These are phyloP conservation scores for Cucurbita maxima DNA, from an alignment of 306 rosid genomes.

Conservation along the genomic window DNA sequence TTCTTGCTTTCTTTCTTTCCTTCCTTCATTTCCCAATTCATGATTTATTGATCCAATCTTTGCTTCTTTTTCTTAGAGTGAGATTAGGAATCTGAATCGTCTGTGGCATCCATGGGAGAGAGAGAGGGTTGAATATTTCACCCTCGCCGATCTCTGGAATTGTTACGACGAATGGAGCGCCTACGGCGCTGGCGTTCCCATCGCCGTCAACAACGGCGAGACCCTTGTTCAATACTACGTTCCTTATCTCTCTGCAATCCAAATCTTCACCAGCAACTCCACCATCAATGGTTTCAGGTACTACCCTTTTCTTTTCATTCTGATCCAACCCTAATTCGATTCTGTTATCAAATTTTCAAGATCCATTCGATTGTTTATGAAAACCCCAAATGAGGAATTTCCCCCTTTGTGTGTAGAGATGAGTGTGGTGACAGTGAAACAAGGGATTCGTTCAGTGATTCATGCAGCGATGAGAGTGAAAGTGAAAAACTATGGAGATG, in stretches of 20 bases:
- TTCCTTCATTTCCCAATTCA: neutral
- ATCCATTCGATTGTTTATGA: neutral
- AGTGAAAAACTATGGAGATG: constrained; percentile 72
- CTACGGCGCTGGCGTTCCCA: constrained; percentile 85
- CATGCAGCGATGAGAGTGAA: constrained; percentile 68
- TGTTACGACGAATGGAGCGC: constrained; percentile 83
- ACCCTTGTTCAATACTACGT: constrained; percentile 86
- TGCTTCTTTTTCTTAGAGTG: constrained; percentile 26
- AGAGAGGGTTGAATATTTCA: constrained; percentile 71
- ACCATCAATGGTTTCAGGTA: constrained; percentile 43
- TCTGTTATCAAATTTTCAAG: neutral
- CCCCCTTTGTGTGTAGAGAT: neutral
- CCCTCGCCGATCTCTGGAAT: constrained; percentile 75
- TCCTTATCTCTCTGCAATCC: constrained; percentile 96
- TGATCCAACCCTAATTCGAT: neutral
- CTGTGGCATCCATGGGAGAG: constrained; percentile 95
- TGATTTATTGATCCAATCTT: neutral
- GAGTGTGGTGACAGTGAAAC: constrained; percentile 74
- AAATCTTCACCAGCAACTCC: constrained; percentile 66
- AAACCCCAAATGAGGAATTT: neutral
- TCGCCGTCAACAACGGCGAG: constrained; percentile 46
- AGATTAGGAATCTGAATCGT: constrained; percentile 73
- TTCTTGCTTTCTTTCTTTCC: neutral
- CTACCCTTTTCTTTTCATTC: neutral
- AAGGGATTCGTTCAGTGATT: constrained; percentile 68